Evolutionary conservation across 345 rosid genomes (phyloP).

Genomic region (Linum trigynum): DNA sequence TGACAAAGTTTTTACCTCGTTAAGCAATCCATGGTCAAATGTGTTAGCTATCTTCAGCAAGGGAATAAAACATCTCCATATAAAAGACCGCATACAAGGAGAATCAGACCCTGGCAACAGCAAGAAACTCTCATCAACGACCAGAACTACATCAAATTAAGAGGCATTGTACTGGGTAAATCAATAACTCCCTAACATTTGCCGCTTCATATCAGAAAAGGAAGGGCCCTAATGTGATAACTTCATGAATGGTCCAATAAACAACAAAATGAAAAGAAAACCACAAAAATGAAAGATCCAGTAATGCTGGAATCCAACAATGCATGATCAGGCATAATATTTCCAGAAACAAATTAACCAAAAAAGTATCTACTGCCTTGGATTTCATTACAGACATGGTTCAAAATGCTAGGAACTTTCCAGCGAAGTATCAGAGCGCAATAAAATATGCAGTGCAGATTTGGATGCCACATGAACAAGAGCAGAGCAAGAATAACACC

Average conservation of each 20-base stretch:
- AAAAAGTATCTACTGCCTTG: too few species aligned
- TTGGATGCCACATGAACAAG: background rate
- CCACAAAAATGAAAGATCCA: background rate
- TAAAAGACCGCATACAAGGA: constrained; percentile 42
- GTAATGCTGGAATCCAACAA: too few species aligned
- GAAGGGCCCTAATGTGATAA: background rate
- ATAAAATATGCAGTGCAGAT: background rate
- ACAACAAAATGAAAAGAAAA: background rate
- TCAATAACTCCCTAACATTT: constrained; percentile 4
- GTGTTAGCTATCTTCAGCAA: constrained; percentile 47
- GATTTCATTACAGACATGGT: too few species aligned
- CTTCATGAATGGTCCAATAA: background rate
- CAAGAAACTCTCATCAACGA: constrained; percentile 13
- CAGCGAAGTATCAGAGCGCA: background rate
- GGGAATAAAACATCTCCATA: constrained; percentile 65
- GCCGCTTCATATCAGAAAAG: background rate
- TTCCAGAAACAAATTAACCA: too few species aligned
- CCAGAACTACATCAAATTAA: background rate
- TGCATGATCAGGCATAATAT: too few species aligned
- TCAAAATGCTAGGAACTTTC: too few species aligned
- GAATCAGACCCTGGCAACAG: constrained; percentile 25
- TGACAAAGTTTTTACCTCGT: constrained; percentile 41
- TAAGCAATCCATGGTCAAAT: constrained; percentile 57
- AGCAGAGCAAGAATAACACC: background rate
- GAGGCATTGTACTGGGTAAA: background rate